phyloP scores from a whole-genome alignment of 169 alveolate species.

The Cryptosporidium parvum region DNA sequence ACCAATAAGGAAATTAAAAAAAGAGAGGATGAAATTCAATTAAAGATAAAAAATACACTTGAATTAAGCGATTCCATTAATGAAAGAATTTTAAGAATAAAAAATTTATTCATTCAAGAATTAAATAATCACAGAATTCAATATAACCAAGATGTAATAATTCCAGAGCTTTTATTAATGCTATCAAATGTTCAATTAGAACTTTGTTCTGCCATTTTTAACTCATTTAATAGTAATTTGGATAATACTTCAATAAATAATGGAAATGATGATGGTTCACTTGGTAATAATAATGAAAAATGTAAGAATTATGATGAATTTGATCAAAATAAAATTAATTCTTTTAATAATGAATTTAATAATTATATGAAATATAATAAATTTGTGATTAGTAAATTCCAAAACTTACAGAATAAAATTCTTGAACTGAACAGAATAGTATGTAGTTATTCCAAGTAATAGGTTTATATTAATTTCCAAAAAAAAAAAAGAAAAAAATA shows the following conservation, averaged over 20 bases:
- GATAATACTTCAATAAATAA: neutral
- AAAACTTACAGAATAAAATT: conserved; percentile 21
- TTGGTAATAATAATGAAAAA: neutral
- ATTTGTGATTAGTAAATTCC: conserved; percentile 14
- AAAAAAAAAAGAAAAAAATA: too few relatives aligned
- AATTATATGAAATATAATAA: conserved; percentile 20
- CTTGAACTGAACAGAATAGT: conserved; percentile 42
- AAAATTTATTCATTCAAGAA: conserved; percentile 28
- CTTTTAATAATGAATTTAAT: neutral
- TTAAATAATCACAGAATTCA: conserved; percentile 33
- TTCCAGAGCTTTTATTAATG: conserved; percentile 51
- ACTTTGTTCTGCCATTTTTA: conserved; percentile 33
- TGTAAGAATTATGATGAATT: neutral
- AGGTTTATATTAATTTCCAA: too few relatives aligned
- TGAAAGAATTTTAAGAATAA: conserved; percentile 5
- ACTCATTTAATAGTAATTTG: neutral
- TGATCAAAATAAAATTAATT: neutral
- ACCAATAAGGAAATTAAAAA: neutral
- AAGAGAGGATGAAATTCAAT: conserved; percentile 21
- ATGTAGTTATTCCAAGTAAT: neutral
- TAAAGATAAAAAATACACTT: conserved; percentile 18
- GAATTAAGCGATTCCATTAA: neutral
- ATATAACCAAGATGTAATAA: conserved; percentile 45
- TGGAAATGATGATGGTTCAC: neutral
- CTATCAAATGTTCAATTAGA: conserved; percentile 64